Conservation (phyloP, 2,329 filamentous ascomycete genomes). For the Saccharata proteae region DNA sequence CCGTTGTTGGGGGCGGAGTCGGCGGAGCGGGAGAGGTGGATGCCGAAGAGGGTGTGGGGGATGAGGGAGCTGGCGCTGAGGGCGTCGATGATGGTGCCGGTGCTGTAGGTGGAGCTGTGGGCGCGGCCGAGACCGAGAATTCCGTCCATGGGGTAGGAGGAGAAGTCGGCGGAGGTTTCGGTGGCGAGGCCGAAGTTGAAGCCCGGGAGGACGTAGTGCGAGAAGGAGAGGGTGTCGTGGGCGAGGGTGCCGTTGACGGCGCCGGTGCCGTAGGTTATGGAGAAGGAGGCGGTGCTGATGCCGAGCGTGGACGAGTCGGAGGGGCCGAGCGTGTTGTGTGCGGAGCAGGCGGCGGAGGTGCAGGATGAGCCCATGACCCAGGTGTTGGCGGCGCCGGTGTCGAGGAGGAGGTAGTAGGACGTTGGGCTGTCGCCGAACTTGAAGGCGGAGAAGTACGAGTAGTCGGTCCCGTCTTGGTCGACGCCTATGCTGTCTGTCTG, state of each 20-base stretch:
- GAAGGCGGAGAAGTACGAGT: conserved; percentile 41
- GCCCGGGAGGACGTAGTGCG: conserved; percentile 45
- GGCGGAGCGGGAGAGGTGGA: conserved; percentile 55
- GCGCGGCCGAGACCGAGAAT: conserved; percentile 68
- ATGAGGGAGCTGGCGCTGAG: conserved; percentile 47
- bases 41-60: conserved; percentile 54
- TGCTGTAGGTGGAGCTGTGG: conserved; percentile 25
- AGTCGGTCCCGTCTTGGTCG: conserved; percentile 42
- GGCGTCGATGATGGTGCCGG: conserved; percentile 55
- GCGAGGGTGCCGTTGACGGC: conserved; percentile 55
- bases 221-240: conserved; percentile 55
- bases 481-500: conserved; percentile 37
- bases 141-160: conserved; percentile 72
- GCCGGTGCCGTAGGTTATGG: conserved; percentile 66
- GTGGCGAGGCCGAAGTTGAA: conserved; percentile 63
- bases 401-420: conserved; percentile 41
- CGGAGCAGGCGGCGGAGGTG: conserved; percentile 49
- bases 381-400: conserved; percentile 51
- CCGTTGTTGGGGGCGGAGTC: conserved; percentile 60
- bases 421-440: conserved; percentile 38
- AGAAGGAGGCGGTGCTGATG: conserved; percentile 40
- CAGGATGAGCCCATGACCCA: conserved; percentile 75
- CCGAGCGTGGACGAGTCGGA: conserved; percentile 52
- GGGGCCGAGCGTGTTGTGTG: conserved; percentile 58
- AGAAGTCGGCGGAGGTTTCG: conserved; percentile 61